A percentile compares a stretch with the other conserved stretches of the same genome.
Conservation (phyloP, 768 basidiomycete species). For the Amanita brunnescens region DNA sequence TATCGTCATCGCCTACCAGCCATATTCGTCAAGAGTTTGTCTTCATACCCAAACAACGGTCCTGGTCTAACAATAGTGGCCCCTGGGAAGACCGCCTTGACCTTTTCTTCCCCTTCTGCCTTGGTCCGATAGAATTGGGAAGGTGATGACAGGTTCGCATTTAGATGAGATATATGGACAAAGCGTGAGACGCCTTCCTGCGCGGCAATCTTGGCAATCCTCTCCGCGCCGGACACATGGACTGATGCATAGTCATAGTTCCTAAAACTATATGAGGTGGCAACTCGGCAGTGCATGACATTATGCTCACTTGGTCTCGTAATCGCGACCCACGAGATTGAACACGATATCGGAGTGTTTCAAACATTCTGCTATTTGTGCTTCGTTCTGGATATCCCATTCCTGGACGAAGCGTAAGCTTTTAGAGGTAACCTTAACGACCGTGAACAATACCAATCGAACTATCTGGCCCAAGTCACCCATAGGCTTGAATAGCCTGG, state of each 20-base stretch:
- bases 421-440: background rate
- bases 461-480: constrained; percentile 97
- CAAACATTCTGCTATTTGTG: constrained; percentile 88
- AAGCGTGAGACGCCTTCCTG: constrained; percentile 73
- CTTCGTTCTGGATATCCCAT: constrained; percentile 89
- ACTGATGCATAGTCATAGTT: constrained; percentile 83
- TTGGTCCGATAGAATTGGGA: constrained; percentile 87
- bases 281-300: constrained; percentile 5
- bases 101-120: constrained; percentile 81
- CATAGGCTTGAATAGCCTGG: constrained; percentile 82
- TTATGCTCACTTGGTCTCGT: constrained; percentile 78
- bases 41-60: constrained; percentile 89
- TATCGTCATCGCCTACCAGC: constrained; percentile 48
- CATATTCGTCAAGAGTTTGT: constrained; percentile 88
- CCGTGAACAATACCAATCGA: constrained; percentile 55
- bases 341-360: constrained; percentile 95
- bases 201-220: constrained; percentile 78
- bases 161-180: constrained; percentile 92
- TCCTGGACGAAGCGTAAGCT: constrained; percentile 43
- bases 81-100: constrained; percentile 71
- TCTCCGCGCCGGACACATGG: constrained; percentile 73
- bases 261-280: constrained; percentile 32
- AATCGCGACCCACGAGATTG: constrained; percentile 91
- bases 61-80: constrained; percentile 87
- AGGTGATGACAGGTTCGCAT: constrained; percentile 69